Evolutionary conservation across 306 rosid genomes (phyloP).

Genomic region (Corylus heterophylla): DNA sequence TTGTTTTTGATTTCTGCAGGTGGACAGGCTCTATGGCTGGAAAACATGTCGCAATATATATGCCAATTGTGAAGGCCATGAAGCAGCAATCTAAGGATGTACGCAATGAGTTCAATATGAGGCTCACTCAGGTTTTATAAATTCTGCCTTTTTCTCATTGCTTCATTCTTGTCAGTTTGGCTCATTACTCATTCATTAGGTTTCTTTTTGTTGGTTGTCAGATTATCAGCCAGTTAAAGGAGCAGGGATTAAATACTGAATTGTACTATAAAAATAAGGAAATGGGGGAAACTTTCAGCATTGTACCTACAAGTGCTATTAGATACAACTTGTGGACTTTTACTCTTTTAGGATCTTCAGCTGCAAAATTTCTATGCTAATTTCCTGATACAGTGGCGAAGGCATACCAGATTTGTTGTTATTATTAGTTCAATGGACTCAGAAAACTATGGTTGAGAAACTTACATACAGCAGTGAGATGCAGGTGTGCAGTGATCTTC

Average conservation of each 20-base stretch:
- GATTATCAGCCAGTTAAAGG: slow-evolving; percentile 82
- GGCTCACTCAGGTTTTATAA: slow-evolving; percentile 67
- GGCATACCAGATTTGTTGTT: slow-evolving; percentile 88
- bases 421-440: slow-evolving; percentile 84
- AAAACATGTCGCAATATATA: slow-evolving; percentile 51
- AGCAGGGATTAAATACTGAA: slow-evolving; percentile 83
- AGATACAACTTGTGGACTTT: slow-evolving; percentile 49
- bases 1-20: slow-evolving; percentile 38
- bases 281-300: slow-evolving; percentile 89
- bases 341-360: not conserved
- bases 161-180: not conserved
- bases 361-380: not conserved
- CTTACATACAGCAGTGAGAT: slow-evolving; percentile 83
- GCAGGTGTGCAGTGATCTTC: slow-evolving; percentile 58
- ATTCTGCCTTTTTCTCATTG: not conserved
- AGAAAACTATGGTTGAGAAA: slow-evolving; percentile 86
- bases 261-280: slow-evolving; percentile 81
- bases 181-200: slow-evolving; percentile 18
- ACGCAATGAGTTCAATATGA: slow-evolving; percentile 74
- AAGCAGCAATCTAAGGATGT: slow-evolving; percentile 89
- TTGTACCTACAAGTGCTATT: slow-evolving; percentile 95
- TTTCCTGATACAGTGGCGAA: slow-evolving; percentile 70
- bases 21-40: slow-evolving; percentile 96
- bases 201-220: slow-evolving; percentile 35
- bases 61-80: slow-evolving; percentile 75